These are phyloP conservation scores for Hippophae gyantsensis DNA, from an alignment of 306 rosid species.

Conservation along the genomic window DNA sequence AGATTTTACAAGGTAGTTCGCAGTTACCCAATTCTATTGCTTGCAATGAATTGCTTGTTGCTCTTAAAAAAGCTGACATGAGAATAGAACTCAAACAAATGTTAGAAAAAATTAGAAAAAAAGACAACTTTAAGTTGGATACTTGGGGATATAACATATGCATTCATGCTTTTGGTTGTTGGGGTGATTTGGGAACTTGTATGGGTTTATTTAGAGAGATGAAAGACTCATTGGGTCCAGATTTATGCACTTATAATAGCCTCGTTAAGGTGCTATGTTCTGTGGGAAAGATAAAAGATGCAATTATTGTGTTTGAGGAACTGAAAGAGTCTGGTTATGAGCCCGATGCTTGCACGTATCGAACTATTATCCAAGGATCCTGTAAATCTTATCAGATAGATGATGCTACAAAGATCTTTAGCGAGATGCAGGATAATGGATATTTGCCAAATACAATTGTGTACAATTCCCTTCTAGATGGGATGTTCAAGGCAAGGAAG, in stretches of 20 bases:
- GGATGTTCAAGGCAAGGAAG: conserved; percentile 62
- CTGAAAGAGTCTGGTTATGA: conserved; percentile 62
- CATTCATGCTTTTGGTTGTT: conserved; percentile 74
- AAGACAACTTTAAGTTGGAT: conserved; percentile 36
- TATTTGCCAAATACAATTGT: conserved; percentile 40
- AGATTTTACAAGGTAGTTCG: conserved; percentile 33
- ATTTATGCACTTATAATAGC: conserved; percentile 70
- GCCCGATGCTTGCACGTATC: conserved; percentile 59
- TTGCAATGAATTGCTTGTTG: conserved; percentile 52
- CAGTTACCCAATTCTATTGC: conserved; percentile 25
- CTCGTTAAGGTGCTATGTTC: conserved; percentile 57
- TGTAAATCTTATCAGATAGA: conserved; percentile 46
- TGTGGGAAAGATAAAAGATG: conserved; percentile 68
- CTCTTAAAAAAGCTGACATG: conserved; percentile 58
- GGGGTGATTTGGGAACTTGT: conserved; percentile 68
- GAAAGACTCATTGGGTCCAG: conserved; percentile 53
- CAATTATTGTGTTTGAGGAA: conserved; percentile 57
- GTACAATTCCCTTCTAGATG: conserved; percentile 65
- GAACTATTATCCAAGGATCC: conserved; percentile 64
- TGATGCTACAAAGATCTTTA: conserved; percentile 49
- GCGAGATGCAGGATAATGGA: conserved; percentile 58
- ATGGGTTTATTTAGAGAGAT: conserved; percentile 53
- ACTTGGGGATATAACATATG: conserved; percentile 56
- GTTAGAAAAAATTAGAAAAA: conserved; percentile 41
- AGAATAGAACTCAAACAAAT: conserved; percentile 44